Percentiles rank a stretch among this genome's conserved stretches.
These are phyloP conservation scores for Dictyostelium discoideum DNA, from an alignment of 78 protist species.

Conservation along the genomic window DNA sequence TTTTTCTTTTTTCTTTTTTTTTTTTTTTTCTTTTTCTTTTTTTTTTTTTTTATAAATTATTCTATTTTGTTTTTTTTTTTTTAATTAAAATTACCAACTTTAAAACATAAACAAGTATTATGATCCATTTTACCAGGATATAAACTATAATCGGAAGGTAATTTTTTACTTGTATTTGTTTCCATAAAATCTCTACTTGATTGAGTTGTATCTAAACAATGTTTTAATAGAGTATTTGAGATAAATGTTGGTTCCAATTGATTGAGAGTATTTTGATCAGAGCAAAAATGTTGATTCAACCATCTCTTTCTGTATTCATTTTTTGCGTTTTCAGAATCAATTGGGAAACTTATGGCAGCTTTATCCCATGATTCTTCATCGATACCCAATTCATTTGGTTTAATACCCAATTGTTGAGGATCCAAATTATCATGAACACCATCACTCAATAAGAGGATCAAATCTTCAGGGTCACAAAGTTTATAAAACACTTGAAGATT, in stretches of 20 bases:
- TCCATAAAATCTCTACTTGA: slow-evolving; percentile 77
- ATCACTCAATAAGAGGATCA: slow-evolving; percentile 55
- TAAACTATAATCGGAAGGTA: slow-evolving; percentile 61
- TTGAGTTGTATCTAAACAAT: slow-evolving; percentile 64
- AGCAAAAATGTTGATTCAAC: slow-evolving; percentile 31
- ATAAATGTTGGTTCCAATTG: slow-evolving; percentile 10
- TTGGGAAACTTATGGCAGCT: slow-evolving; percentile 28
- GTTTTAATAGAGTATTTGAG: slow-evolving; percentile 33
- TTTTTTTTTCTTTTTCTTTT: background rate
- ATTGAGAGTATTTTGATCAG: background rate
- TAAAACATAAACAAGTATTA: slow-evolving; percentile 64
- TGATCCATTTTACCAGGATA: slow-evolving; percentile 86
- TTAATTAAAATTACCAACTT: slow-evolving; percentile 27
- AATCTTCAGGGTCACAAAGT: slow-evolving; percentile 68
- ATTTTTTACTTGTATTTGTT: slow-evolving; percentile 45
- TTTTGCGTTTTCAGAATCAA: slow-evolving; percentile 42
- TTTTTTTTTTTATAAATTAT: background rate
- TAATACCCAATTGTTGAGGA: slow-evolving; percentile 63
- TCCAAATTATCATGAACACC: slow-evolving; percentile 81
- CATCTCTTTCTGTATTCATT: slow-evolving; percentile 38
- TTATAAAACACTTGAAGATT: slow-evolving; percentile 62
- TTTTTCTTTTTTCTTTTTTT: background rate
- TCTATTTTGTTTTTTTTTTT: background rate
- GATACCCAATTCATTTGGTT: slow-evolving; percentile 42
- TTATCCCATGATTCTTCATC: slow-evolving; percentile 57